Evolutionary conservation across 1,284 basidiomycete genomes (phyloP).

Genomic region (Ustilago loliicola): DNA sequence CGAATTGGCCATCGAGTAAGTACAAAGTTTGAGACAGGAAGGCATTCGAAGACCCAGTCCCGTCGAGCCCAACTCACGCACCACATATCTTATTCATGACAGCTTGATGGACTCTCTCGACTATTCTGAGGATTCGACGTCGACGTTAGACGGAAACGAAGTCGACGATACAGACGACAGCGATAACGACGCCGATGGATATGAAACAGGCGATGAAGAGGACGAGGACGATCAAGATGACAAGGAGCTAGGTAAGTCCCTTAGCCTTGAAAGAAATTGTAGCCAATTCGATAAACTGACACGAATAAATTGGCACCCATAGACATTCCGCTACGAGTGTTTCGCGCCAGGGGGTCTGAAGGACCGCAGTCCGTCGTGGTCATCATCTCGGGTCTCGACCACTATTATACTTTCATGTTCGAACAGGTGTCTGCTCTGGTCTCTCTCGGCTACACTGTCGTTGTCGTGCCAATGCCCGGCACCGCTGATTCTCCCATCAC

Average conservation of each 20-base stretch:
- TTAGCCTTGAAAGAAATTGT: not conserved
- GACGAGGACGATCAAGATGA: not conserved
- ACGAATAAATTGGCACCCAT: too few relatives aligned
- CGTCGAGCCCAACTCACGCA: not conserved
- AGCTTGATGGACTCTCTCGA: slow-evolving; percentile 22
- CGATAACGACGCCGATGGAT: too few relatives aligned
- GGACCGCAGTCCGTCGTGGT: slow-evolving; percentile 33
- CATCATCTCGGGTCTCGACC: slow-evolving; percentile 51
- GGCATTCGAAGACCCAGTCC: not conserved
- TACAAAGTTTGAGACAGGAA: not conserved
- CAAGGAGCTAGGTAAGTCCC: slow-evolving; percentile 1
- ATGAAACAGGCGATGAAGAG: too few relatives aligned
- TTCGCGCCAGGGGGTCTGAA: slow-evolving; percentile 16
- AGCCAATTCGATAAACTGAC: too few relatives aligned
- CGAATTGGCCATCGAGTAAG: slow-evolving; percentile 24
- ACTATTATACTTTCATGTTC: slow-evolving; percentile 44
- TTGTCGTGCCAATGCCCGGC: slow-evolving; percentile 43
- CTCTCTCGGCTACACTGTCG: slow-evolving; percentile 19
- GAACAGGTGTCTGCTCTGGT: slow-evolving; percentile 21
- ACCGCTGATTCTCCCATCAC: slow-evolving; percentile 52
- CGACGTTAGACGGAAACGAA: not conserved
- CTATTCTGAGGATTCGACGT: not conserved
- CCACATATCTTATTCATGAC: not conserved
- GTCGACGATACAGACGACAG: not conserved
- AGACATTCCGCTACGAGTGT: slow-evolving; percentile 34